These are phyloP conservation scores for Spinellus fusiger DNA, from an alignment of 192 early-diverging fungal species.

Conservation along the genomic window DNA sequence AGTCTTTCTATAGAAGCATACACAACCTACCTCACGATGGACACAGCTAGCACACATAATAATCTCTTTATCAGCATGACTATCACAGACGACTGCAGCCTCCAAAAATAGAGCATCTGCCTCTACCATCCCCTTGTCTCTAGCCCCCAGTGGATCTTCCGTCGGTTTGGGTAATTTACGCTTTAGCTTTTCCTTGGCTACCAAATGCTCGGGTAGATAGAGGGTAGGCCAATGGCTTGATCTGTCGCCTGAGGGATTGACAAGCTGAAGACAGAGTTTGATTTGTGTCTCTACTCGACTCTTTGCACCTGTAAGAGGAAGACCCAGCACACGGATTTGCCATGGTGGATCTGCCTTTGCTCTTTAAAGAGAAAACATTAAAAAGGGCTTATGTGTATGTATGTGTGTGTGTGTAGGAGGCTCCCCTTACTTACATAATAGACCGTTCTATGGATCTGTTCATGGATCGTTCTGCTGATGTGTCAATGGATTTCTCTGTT, in stretches of 20 bases:
- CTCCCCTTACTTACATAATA: slow-evolving; percentile 1
- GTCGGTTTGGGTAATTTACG: slow-evolving; percentile 41
- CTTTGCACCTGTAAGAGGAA: slow-evolving; percentile 44
- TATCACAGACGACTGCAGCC: slow-evolving; percentile 69
- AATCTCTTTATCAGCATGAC: slow-evolving; percentile 61
- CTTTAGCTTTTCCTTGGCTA: slow-evolving; percentile 60
- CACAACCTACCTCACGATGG: slow-evolving; percentile 59
- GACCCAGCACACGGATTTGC: slow-evolving; percentile 30
- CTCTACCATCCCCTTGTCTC: no score
- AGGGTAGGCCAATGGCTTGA: slow-evolving; percentile 68
- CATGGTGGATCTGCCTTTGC: slow-evolving; percentile 10
- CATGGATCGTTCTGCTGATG: background rate
- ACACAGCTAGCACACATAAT: slow-evolving; percentile 68
- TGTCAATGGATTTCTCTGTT: background rate
- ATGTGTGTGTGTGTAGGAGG: background rate
- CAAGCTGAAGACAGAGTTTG: slow-evolving; percentile 69
- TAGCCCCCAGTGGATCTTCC: slow-evolving; percentile 27
- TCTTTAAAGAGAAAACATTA: slow-evolving; percentile 2
- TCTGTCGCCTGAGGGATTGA: slow-evolving; percentile 49
- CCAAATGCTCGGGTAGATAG: slow-evolving; percentile 64
- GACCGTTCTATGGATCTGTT: background rate
- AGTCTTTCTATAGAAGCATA: no score
- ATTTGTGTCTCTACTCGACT: slow-evolving; percentile 84
- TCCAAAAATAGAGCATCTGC: slow-evolving; percentile 58
- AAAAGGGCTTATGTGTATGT: no score